Evolutionary conservation across 148 eudicot species (phyloP).

Genomic region (Diospyros kaki): DNA sequence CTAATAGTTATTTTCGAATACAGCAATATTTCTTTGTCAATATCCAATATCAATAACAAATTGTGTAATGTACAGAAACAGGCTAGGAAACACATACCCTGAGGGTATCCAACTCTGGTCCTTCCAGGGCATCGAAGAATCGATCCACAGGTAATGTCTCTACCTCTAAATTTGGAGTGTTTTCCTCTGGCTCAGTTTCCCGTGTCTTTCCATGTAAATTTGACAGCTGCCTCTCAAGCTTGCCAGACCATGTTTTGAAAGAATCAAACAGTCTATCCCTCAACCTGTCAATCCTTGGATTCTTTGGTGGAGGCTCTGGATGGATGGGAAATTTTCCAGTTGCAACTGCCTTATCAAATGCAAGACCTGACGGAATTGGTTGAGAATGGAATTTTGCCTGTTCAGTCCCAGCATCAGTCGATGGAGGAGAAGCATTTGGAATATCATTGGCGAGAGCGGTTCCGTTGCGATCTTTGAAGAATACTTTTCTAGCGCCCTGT

Average conservation of each 20-base stretch:
- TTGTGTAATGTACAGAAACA: too few relatives aligned
- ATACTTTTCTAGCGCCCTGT: slow-evolving; percentile 33
- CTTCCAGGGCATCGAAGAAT: slow-evolving; percentile 83
- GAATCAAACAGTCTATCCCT: slow-evolving; percentile 65
- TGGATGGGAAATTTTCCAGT: slow-evolving; percentile 18
- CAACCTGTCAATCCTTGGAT: slow-evolving; percentile 27
- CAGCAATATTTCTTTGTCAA: not conserved
- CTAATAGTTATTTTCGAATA: not conserved
- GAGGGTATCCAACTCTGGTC: slow-evolving; percentile 83
- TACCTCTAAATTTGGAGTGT: slow-evolving; percentile 24
- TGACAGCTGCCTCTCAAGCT: slow-evolving; percentile 66
- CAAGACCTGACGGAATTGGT: slow-evolving; percentile 41
- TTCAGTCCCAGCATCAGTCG: slow-evolving; percentile 5
- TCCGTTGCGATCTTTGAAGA: slow-evolving; percentile 33
- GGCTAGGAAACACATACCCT: slow-evolving; percentile 38
- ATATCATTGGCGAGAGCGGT: slow-evolving; percentile 5
- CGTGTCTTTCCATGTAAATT: slow-evolving; percentile 46
- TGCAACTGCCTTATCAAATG: slow-evolving; percentile 25
- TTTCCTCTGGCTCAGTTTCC: slow-evolving; percentile 30
- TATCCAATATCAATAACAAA: not conserved
- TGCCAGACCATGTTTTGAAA: slow-evolving; percentile 90
- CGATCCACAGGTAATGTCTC: slow-evolving; percentile 62
- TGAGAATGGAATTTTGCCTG: slow-evolving; percentile 51
- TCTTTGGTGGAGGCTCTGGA: slow-evolving; percentile 20
- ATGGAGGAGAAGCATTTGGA: slow-evolving; percentile 12